Base-by-base conservation (phyloP, 2,329 filamentous ascomycete genomes). In the Periglandula ipomoeae region DNA sequence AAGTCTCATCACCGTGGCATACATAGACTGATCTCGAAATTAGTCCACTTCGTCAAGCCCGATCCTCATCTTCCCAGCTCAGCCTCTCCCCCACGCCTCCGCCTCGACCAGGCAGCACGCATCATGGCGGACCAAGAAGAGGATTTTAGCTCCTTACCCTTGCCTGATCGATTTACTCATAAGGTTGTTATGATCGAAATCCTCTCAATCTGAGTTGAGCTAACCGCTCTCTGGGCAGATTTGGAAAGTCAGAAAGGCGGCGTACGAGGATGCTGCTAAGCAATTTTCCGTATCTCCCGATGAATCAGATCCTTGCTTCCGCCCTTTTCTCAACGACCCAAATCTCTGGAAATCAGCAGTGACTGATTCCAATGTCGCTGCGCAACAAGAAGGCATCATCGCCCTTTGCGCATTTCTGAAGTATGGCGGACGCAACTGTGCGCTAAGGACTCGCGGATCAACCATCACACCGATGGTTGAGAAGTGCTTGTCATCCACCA, bases 241-340 rank as follows among this genome's bases (percentile, higher is more conserved):
- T 61, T 98, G 93, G 93, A 98, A 98, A 77, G 90, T 95, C 38
- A 81, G 93, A 61, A 98, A 98, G 71, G 82, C 82, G 62, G 93
- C 84, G 47, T 98, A 97, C 65, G 93, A 98, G 75, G 89, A 93
- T 57, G 90, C 89, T 19, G 81, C 85, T 37, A 90, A 93, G 66
- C 80, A 84, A 57, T 97, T 98, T 66, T 84, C 89, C 63, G 74
- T 80, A 50, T 89, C 90, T 5, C 84, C 88, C 52, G 85, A 90
- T 68, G 91, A 97, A 64, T 79, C 82, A 58, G 87, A 94, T 63
- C 83, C 89, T 11, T 84, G 84, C 32, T 96, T 98, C 59, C 79
- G 82, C 58, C 89, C 91, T 1, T 98, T 97, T 61, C 70, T 93
- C 52, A 82, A 86, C 63, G 93, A 98, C 57, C 76, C 89, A 1